Conservation (phyloP, 257 asterid species). For the Sherardia arvensis region DNA sequence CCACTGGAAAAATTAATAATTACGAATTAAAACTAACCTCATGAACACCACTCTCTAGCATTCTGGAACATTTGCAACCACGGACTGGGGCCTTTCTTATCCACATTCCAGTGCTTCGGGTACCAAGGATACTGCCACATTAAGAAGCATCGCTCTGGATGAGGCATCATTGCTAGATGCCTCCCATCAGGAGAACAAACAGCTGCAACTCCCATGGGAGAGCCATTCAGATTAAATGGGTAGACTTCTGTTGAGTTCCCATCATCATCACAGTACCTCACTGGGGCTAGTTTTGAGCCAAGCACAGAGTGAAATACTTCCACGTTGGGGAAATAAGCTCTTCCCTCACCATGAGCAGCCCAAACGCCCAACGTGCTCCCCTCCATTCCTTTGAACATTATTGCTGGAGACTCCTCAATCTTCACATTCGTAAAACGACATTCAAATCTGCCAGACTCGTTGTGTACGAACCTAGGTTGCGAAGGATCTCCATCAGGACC, state of each 20-base stretch:
- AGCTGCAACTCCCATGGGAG: slow-evolving; percentile 80
- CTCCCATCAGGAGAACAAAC: slow-evolving; percentile 89
- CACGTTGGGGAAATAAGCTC: slow-evolving; percentile 70
- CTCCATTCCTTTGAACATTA: slow-evolving; percentile 89
- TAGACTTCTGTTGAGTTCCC: slow-evolving; percentile 68
- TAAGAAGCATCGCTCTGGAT: slow-evolving; percentile 84
- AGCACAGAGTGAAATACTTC: slow-evolving; percentile 30
- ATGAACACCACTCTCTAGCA: slow-evolving; percentile 91
- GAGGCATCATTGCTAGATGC: slow-evolving; percentile 97
- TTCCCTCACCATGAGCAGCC: slow-evolving; percentile 97
- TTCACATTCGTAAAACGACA: slow-evolving; percentile 81
- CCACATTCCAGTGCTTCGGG: slow-evolving; percentile 73
- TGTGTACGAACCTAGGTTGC: slow-evolving; percentile 83
- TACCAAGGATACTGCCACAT: slow-evolving; percentile 99
- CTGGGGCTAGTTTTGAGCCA: slow-evolving; percentile 55
- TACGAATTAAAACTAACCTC: slow-evolving; percentile 20
- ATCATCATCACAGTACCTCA: slow-evolving; percentile 66
- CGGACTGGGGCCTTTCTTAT: slow-evolving; percentile 79
- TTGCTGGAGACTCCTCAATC: slow-evolving; percentile 64
- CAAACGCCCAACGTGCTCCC: slow-evolving; percentile 84
- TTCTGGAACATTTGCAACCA: slow-evolving; percentile 95
- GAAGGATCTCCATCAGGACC: slow-evolving; percentile 59
- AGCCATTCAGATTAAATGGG: slow-evolving; percentile 74
- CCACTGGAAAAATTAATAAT: too few species aligned
- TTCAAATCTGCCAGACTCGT: slow-evolving; percentile 77